Percentiles rank a stretch among this genome's conserved stretches.
Conservation (phyloP, 2,329 filamentous ascomycete genomes). For the Pseudopyricularia javanii region DNA sequence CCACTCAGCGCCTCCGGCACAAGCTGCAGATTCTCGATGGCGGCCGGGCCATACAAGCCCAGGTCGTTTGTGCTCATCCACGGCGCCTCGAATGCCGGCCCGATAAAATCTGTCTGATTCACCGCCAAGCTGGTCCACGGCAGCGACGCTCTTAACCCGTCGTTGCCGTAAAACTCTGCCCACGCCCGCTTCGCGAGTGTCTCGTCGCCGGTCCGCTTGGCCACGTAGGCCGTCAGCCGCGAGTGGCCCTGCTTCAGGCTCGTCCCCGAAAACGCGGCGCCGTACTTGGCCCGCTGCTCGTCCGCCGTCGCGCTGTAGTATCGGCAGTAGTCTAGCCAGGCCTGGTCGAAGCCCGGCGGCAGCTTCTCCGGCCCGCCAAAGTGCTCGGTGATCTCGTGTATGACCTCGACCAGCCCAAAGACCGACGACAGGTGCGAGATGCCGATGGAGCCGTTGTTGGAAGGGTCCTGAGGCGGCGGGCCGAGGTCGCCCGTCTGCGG, state of each 20-base stretch:
- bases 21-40: slow-evolving; percentile 40
- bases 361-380: slow-evolving; percentile 24
- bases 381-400: slow-evolving; percentile 41
- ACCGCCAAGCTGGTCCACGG: slow-evolving; percentile 25
- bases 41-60: slow-evolving; percentile 43
- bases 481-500: slow-evolving; percentile 32
- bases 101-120: slow-evolving; percentile 28
- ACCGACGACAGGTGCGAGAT: slow-evolving; percentile 45
- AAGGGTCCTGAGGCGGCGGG: slow-evolving; percentile 37
- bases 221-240: slow-evolving; percentile 42
- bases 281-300: slow-evolving; percentile 42
- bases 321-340: slow-evolving; percentile 48
- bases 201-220: slow-evolving; percentile 16
- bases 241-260: slow-evolving; percentile 45
- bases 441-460: slow-evolving; percentile 35
- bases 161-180: slow-evolving; percentile 36
- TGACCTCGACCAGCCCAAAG: slow-evolving; percentile 46
- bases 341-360: slow-evolving; percentile 35
- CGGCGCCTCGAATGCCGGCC: slow-evolving; percentile 37
- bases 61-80: slow-evolving; percentile 47
- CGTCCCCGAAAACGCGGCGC: slow-evolving; percentile 28
- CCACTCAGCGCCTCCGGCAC: slow-evolving; percentile 3
- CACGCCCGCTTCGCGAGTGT: slow-evolving; percentile 38
- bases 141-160: slow-evolving; percentile 26
- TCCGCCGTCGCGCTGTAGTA: slow-evolving; percentile 36